Evolutionary conservation across 2,329 filamentous ascomycete genomes (phyloP), one percentile per base, ranked within the genome.

Genomic region (Colletotrichum tofieldiae): DNA sequence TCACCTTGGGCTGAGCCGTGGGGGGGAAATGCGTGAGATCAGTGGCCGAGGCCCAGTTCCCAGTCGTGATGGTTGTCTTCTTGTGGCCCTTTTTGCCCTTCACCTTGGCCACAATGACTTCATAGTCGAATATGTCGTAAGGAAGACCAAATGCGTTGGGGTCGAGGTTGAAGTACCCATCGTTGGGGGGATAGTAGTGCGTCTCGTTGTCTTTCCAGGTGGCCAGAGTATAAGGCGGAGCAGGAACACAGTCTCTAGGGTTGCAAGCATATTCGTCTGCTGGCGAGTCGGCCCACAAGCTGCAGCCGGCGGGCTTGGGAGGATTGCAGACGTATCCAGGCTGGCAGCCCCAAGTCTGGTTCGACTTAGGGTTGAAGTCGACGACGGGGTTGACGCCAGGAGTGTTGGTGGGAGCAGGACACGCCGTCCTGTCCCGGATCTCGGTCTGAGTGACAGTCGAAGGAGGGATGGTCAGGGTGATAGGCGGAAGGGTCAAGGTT

Each of bases 121-220:
- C 77, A 32, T 85, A 80, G 26, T 85, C 84, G 72, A 92, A 93
- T 23, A 93, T 90, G 52, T 87, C 87, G 71, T 89, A 91, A 61
- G 85, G 87, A 20, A 93, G 82, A 5, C 91, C 91, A 70, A 93
- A 94, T 0, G 85, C 85, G 1, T 83, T 79, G 0, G 92, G 89
- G 67, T 91, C 84, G n/a, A 93, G 84, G 71, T 93, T 87, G 81
- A 91, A 93, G 78, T 93, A 93, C 4, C 86, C 89, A 0, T 84
- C 78, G 0, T 83, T 84, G 1, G 87, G 84, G 2, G 86, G 86
- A 73, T 87, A 91, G 76, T 88, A 90, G 20, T 81, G 74, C 0
- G 87, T 89, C 54, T 82, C 68, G 67, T 85, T 84, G 1, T 78
- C 75, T 0, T 79, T 75, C 89, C 88, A 91, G 0, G 76, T 76